phyloP scores from a whole-genome alignment of 2,329 filamentous ascomycete genomes.

The Aspergillus melleus region DNA sequence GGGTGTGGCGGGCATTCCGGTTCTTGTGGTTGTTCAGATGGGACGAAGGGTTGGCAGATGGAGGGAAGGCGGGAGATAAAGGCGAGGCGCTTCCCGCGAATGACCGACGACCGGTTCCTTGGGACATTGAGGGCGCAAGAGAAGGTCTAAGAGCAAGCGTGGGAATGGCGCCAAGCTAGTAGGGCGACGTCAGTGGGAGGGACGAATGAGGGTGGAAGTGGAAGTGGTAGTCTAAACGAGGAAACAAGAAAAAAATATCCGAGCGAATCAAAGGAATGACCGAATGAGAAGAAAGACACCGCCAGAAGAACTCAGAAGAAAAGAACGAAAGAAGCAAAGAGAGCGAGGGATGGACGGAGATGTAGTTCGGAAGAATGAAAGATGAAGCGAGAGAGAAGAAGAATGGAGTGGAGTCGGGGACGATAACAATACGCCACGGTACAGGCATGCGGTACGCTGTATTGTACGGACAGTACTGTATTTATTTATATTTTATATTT shows the following conservation, averaged over 20 bases:
- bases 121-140: conserved; percentile 21
- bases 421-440: conserved; percentile 3
- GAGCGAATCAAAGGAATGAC: too few species aligned
- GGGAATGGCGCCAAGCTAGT: not conserved
- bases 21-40: conserved; percentile 25
- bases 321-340: too few species aligned
- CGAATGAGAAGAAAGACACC: too few species aligned
- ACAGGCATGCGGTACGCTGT: too few species aligned
- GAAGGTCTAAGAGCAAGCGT: conserved; percentile 10
- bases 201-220: conserved; percentile 1
- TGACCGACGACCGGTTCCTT: conserved; percentile 17
- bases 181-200: not conserved
- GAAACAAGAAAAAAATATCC: not conserved
- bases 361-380: conserved; percentile 3
- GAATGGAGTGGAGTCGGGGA: conserved; percentile 1
- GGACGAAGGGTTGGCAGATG: conserved; percentile 22
- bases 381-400: conserved; percentile 4
- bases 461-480: too few species aligned
- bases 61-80: conserved; percentile 12
- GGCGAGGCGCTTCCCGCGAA: conserved; percentile 7
- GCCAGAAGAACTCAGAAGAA: too few species aligned
- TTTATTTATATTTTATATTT: too few species aligned
- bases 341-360: not conserved
- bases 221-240: conserved; percentile 3
- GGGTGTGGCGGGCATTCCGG: conserved; percentile 37